Evolutionary conservation across 2,329 filamentous ascomycete genomes (phyloP), one percentile per base, ranked within the genome.

Genomic region (Pseudovirgaria hyperparasitica): DNA sequence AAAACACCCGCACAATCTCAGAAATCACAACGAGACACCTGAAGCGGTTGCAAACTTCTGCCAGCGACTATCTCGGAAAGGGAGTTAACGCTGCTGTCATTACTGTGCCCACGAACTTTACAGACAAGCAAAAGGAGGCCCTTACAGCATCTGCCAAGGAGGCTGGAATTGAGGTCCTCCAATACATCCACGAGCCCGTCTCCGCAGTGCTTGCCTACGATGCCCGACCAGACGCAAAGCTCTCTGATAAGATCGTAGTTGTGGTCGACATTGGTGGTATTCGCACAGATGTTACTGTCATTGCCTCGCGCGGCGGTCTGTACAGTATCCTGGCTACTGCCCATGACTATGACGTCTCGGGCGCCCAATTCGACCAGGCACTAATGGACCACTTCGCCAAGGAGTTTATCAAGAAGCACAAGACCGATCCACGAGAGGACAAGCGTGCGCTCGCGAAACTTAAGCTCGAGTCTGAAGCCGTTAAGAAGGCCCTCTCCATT

Each of bases 371-470:
- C 31, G 90, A 98, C 63, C 72, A 90, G 54, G 79, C 87, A 26
- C 69, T 98, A 32, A 81, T 93, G 53, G 87, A 98, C 54, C 78
- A 94, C 66, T 94, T 96, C 44, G 81, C 87, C 43, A 98, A 98
- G 69, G 90, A 98, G 60, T 98, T 98, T 62, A 71, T 90, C 50
- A 96, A 98, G 72, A 93, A 92, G 70, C 73, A 96, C 70, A 78
- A 76, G 62, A 72, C 72, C 3, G 90, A 96, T 56, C 90, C 90
- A 13, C 72, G 86, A 42, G 70, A 76, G 49, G 82, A 90, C 52
- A 67, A 76, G 29, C 76, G 76, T 45, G 79, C 80, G 45, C 62
- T 94, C 43, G 86, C 90, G 35, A 98, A 96, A 70, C 66, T 98
- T 40, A 87, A 84, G 58, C 68, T 85, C 25, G 90, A 96, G 64